Base-by-base conservation (phyloP, 163 green algal species). In the Coccomyxa subellipsoidea region DNA sequence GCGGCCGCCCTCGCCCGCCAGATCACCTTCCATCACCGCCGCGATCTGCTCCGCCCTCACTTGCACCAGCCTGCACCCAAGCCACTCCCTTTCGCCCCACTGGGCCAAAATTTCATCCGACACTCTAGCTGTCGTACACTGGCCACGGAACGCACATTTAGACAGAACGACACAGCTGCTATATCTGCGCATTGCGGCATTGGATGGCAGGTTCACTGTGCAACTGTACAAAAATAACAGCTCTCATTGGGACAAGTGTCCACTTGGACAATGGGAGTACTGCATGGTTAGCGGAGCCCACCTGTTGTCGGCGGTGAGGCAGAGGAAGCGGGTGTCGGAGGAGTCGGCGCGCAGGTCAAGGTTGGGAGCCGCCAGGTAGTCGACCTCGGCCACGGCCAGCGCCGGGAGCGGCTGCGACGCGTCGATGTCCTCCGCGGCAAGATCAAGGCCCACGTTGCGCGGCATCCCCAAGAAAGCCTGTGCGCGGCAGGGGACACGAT, bases 291-390 rank as follows among this genome's bases (percentile, higher is more conserved):
- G 23, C 15, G 47, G 7, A 80, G 47, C 23, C 79, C n/a, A 78
- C 83, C 83, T 83, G 83, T 94, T 94, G 87, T 93, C 91, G 1
- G 88, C 77, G 18, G 71, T 34, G 18, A 93, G 82, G 76, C 87
- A 91, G 6, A 84, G 69, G 79, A 87, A 87, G 47, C 84, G 83
- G 12, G 79, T 54, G 21, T 78, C n/a, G 7, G 69, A 75, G 69
- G 69, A 80, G 35, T 54, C 32, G 31, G 38, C 39, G 72, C 75
- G 38, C 75, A 78, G 81, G 12, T 71, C 27, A 3, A 66, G 31
- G 1, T 78, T 1, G 53, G 54, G 72, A 27, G 36, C 70, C 54
- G 71, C 80, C 5, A 29, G 86, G 54, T 59, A 78, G 80, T 85
- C 83, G 31, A 88, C 59, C 21, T 78, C 38, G 7, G 78, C 80